Base-by-base conservation (phyloP, 805 yeast species). In the Alloascoidea africana region DNA sequence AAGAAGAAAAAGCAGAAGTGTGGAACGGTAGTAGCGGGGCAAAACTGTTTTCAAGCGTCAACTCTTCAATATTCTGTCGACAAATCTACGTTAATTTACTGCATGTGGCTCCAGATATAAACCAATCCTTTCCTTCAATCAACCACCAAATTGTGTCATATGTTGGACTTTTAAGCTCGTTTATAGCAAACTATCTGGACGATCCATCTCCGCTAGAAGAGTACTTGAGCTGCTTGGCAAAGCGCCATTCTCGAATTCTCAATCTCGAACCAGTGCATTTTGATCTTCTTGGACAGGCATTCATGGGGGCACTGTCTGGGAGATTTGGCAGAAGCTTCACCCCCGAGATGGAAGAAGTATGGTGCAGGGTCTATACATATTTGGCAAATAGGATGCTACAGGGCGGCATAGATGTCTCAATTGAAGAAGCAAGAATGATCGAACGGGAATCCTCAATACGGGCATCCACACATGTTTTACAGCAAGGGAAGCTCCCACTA, bases 121-220 rank as follows among this genome's bases (percentile, higher is more conserved):
- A 76, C 45, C 63, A 60, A 32, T 51, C 74, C 50, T 81, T 80
- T 52, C 93, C 94, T 0, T 71, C 82, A 4, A 72, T 82, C 44
- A 68, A 70, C 43, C 86, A 80, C 51, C 93, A 84, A 56, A 84
- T 89, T 1, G 70, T 73, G 11, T 70, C 87, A 5, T 77, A 83
- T 60, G 85, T 87, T 0, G 86, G 87, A 3, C 82, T 83, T 14
- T 54, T 84, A 46, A n/a, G n/a, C n/a, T 69, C 80, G 18, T 65
- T 73, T 33, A 80, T 87, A 2, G 70, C 84, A 41, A 56, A 67
- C 18, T 73, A 73, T 45, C 59, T 83, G 38, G 85, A 79, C 38
- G 66, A 74, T 44, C 59, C 82, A 38, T 50, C 65, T 2, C 54
- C 56, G 4, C 56, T 82, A 46, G 76, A 78, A 47, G 78, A 66